Evolutionary conservation across 495 filamentous ascomycete species (phyloP).

Genomic region (Penicillium crystallinum): DNA sequence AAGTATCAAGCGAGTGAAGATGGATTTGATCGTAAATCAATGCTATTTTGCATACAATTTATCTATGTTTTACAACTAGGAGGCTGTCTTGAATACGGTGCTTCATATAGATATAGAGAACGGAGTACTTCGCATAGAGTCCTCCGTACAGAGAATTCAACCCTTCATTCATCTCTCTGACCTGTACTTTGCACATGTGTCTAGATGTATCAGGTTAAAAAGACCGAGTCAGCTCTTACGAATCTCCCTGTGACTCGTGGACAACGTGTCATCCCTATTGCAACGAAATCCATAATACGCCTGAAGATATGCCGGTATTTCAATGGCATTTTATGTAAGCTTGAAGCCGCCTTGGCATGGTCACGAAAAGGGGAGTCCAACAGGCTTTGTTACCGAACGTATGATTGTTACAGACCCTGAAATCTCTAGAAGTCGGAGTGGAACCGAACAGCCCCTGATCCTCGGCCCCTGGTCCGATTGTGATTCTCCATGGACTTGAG

Average conservation of each 20-base stretch:
- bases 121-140: too few relatives aligned
- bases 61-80: too few relatives aligned
- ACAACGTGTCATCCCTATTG: slow-evolving; percentile 6
- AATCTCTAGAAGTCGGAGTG: slow-evolving; percentile 7
- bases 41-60: neutral
- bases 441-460: slow-evolving; percentile 18
- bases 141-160: too few relatives aligned
- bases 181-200: neutral
- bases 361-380: neutral
- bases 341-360: slow-evolving; percentile 16
- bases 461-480: neutral
- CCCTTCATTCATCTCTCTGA: too few relatives aligned
- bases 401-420: slow-evolving; percentile 21
- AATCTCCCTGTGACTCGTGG: neutral
- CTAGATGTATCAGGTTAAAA: neutral
- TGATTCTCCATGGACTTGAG: neutral
- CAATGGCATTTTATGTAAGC: slow-evolving; percentile 13
- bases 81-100: too few relatives aligned
- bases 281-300: neutral
- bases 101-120: too few relatives aligned
- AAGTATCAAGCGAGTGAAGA: neutral
- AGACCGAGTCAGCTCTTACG: slow-evolving; percentile 1
- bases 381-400: neutral
- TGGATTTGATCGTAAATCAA: neutral
- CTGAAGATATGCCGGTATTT: neutral